A percentile compares a stretch with the other conserved stretches of the same genome.
Conservation (phyloP, 192 early-diverging fungal species). For the Powellomyces hirtus region DNA sequence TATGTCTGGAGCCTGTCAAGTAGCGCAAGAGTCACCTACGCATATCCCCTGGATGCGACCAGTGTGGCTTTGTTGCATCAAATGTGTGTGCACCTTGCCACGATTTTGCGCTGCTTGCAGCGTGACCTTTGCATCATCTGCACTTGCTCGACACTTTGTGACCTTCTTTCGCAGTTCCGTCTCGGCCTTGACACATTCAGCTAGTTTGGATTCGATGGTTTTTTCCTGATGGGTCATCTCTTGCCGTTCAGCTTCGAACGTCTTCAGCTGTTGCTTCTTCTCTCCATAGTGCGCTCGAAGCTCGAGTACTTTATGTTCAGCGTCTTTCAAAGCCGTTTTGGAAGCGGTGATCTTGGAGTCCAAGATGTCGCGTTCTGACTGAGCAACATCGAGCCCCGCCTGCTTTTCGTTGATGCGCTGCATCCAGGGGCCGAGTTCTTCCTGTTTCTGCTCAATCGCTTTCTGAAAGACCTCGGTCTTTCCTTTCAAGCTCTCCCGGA, state of each 20-base stretch:
- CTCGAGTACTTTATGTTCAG: constrained; percentile 45
- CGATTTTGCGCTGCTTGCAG: constrained; percentile 65
- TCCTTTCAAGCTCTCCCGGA: constrained; percentile 74
- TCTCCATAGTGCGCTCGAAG: constrained; percentile 38
- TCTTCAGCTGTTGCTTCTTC: constrained; percentile 10
- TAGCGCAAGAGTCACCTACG: constrained; percentile 39
- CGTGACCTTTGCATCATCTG: constrained; percentile 66
- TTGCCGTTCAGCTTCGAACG: background rate
- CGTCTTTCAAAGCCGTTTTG: constrained; percentile 20
- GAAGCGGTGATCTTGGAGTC: constrained; percentile 50
- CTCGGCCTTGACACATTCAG: background rate
- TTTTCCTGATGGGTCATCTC: background rate
- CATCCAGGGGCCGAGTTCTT: constrained; percentile 80
- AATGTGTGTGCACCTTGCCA: constrained; percentile 63
- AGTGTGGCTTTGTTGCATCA: constrained; percentile 68
- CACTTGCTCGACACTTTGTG: constrained; percentile 33
- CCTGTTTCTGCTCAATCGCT: constrained; percentile 82
- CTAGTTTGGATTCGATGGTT: background rate
- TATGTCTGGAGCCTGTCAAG: background rate
- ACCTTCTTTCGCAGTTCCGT: background rate
- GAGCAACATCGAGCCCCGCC: constrained; percentile 70
- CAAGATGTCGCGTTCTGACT: constrained; percentile 79
- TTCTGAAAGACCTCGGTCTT: constrained; percentile 83
- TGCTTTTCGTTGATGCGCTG: constrained; percentile 77
- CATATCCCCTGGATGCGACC: constrained; percentile 76